Evolutionary conservation across 2,329 filamentous ascomycete genomes (phyloP).

Genomic region (Talaromyces sp.): DNA sequence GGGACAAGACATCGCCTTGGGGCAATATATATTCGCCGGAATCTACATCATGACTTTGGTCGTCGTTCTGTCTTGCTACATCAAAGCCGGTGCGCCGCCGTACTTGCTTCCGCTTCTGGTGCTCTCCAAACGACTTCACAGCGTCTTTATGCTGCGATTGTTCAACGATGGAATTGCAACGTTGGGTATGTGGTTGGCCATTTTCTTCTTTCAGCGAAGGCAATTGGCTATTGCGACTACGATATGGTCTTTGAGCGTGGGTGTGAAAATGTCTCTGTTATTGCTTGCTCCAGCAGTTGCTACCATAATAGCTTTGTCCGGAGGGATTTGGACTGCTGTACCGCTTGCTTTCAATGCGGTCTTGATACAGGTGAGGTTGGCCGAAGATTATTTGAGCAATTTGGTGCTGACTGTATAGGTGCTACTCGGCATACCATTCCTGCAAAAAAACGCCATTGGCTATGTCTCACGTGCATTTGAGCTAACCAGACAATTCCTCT

Average conservation of each 20-base stretch:
- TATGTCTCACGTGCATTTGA: constrained; percentile 86
- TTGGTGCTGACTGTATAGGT: constrained; percentile 30
- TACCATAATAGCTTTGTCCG: constrained; percentile 68
- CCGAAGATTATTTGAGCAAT: background rate
- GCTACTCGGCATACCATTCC: constrained; percentile 63
- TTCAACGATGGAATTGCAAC: constrained; percentile 95
- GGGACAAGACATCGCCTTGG: constrained; percentile 70
- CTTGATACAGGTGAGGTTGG: constrained; percentile 64
- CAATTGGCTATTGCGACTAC: constrained; percentile 70
- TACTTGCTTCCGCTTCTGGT: constrained; percentile 84
- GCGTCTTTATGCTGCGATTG: constrained; percentile 83
- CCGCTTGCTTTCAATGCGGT: constrained; percentile 67
- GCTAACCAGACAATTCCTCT: constrained; percentile 83
- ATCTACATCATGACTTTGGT: constrained; percentile 74
- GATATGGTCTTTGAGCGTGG: constrained; percentile 72
- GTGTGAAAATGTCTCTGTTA: constrained; percentile 92
- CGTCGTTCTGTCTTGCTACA: constrained; percentile 77
- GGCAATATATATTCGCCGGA: constrained; percentile 77
- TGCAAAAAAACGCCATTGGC: constrained; percentile 57
- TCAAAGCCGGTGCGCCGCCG: constrained; percentile 56
- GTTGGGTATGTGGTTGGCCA: constrained; percentile 76
- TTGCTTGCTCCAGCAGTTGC: constrained; percentile 78
- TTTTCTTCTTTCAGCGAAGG: constrained; percentile 71
- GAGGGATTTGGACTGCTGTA: constrained; percentile 63
- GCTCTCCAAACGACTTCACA: constrained; percentile 87